phyloP scores from a whole-genome alignment of 2,329 filamentous ascomycete species.

The Paraphaeosphaeria minitans region DNA sequence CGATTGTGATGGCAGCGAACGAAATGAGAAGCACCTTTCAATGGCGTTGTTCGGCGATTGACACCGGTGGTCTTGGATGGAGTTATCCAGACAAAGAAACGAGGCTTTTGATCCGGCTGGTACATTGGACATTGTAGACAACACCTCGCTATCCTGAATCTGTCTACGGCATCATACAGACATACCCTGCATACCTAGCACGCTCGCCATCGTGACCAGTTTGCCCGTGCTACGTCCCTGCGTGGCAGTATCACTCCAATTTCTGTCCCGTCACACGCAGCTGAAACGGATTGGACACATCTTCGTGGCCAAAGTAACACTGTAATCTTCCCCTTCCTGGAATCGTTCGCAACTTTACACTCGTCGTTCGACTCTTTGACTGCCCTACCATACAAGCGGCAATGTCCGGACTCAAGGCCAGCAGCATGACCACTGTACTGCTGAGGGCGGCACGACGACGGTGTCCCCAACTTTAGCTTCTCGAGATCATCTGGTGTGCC shows the following conservation, averaged over 20 bases:
- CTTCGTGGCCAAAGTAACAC: neutral
- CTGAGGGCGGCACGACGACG: too few species aligned
- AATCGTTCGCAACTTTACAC: neutral
- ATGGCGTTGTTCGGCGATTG: neutral
- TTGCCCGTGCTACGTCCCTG: neutral
- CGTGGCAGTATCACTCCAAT: neutral
- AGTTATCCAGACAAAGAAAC: neutral
- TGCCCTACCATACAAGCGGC: too few species aligned
- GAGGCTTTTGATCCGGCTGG: neutral
- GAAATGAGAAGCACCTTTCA: neutral
- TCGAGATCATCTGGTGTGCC: too few species aligned
- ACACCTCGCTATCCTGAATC: neutral
- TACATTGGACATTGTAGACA: neutral
- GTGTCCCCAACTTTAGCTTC: too few species aligned
- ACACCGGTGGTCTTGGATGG: neutral
- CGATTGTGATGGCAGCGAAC: neutral
- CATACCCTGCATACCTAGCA: neutral
- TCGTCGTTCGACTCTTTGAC: too few species aligned
- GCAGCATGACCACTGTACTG: too few species aligned
- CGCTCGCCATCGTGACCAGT: neutral
- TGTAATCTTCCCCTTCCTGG: neutral
- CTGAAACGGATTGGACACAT: neutral
- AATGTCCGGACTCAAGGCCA: too few species aligned
- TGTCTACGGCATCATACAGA: neutral
- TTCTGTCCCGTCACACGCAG: neutral